Percentiles rank a stretch among this genome's conserved stretches.
These are phyloP conservation scores for Exophiala sideris DNA, from an alignment of 2,329 filamentous ascomycete species.

Conservation along the genomic window DNA sequence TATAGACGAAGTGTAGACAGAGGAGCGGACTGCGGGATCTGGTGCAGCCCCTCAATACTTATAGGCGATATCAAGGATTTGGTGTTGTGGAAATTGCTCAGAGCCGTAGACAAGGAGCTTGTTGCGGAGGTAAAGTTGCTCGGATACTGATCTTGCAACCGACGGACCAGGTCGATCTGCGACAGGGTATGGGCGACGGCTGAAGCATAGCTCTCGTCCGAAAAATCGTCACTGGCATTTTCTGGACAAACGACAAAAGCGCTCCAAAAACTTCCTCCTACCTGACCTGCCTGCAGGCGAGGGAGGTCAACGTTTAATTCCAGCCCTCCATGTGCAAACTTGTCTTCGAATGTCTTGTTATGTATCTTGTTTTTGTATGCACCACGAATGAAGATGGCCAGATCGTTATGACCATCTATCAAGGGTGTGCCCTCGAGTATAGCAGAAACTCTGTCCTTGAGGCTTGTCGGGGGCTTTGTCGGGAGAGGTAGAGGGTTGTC, in stretches of 20 bases:
- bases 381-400: slow-evolving; percentile 68
- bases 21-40: slow-evolving; percentile 74
- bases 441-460: slow-evolving; percentile 40
- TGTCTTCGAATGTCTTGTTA: slow-evolving; percentile 65
- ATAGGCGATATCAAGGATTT: slow-evolving; percentile 72
- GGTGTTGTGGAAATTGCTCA: slow-evolving; percentile 55
- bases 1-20: slow-evolving; percentile 71
- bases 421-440: slow-evolving; percentile 48
- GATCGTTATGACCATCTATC: slow-evolving; percentile 82
- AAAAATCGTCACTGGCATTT: slow-evolving; percentile 52
- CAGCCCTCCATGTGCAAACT: slow-evolving; percentile 69
- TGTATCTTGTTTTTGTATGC: slow-evolving; percentile 76
- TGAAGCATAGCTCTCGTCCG: slow-evolving; percentile 34
- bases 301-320: slow-evolving; percentile 73
- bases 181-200: slow-evolving; percentile 66
- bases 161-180: slow-evolving; percentile 70
- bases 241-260: slow-evolving; percentile 75
- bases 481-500: slow-evolving; percentile 7
- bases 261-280: slow-evolving; percentile 91
- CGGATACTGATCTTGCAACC: slow-evolving; percentile 63
- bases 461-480: slow-evolving; percentile 19
- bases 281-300: slow-evolving; percentile 65
- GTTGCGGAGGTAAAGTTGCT: slow-evolving; percentile 59
- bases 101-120: slow-evolving; percentile 54
- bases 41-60: slow-evolving; percentile 84